A percentile compares a stretch with the other conserved stretches of the same genome.
Evolutionary conservation across 768 basidiomycete genomes (phyloP).

Genomic region (Lentinula edodes): DNA sequence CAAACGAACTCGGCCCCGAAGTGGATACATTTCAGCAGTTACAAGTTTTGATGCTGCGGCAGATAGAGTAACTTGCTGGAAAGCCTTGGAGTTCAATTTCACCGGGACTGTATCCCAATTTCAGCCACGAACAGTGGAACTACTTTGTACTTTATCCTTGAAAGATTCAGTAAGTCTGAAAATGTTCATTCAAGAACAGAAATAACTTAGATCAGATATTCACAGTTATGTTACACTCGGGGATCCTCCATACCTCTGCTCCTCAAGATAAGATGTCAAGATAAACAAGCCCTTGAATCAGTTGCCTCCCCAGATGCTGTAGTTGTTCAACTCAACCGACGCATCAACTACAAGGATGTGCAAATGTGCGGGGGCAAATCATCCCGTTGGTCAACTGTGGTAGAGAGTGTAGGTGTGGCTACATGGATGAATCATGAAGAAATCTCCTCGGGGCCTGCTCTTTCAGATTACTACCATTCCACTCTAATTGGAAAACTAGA

Average conservation of each 20-base stretch:
- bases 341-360: constrained; percentile 5
- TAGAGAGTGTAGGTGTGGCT: neutral
- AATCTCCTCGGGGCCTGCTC: neutral
- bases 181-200: too few species aligned
- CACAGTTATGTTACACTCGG: constrained; percentile 10
- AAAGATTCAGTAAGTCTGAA: neutral
- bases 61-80: constrained; percentile 17
- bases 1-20: constrained; percentile 14
- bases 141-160: constrained; percentile 2
- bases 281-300: constrained; percentile 11
- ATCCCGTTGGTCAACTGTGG: constrained; percentile 4
- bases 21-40: neutral
- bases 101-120: neutral
- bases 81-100: constrained; percentile 12
- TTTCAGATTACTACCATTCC: neutral
- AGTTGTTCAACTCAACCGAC: constrained; percentile 2
- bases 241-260: constrained; percentile 9
- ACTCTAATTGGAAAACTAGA: neutral
- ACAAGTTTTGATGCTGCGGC: neutral
- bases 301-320: constrained; percentile 6
- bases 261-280: constrained; percentile 1
- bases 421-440: neutral
- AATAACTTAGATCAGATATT: neutral
- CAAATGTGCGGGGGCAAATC: constrained; percentile 5
- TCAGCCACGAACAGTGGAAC: neutral